phyloP scores from a whole-genome alignment of 140 eudicot species.

The Flaveria floridana region DNA sequence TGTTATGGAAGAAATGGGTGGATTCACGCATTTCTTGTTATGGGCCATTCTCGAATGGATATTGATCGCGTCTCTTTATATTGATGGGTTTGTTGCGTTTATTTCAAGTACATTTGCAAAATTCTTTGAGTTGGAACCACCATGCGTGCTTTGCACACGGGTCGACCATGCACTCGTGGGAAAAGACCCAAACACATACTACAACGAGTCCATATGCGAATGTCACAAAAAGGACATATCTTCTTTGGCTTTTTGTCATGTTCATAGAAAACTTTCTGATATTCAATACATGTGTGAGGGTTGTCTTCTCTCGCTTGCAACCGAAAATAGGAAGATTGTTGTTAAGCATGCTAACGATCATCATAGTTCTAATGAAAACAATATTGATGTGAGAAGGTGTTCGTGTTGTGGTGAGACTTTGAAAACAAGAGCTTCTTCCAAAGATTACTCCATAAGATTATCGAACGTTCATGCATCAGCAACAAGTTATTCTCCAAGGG shows the following conservation, averaged over 20 bases:
- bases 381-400: slow-evolving; percentile 39
- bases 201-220: slow-evolving; percentile 71
- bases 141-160: slow-evolving; percentile 85
- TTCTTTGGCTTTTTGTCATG: slow-evolving; percentile 79
- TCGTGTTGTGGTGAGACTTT: slow-evolving; percentile 80
- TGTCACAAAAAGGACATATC: slow-evolving; percentile 77
- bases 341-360: slow-evolving; percentile 19
- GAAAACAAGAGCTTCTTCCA: slow-evolving; percentile 38
- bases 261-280: slow-evolving; percentile 66
- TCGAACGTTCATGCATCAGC: slow-evolving; percentile 37
- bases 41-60: slow-evolving; percentile 75
- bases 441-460: slow-evolving; percentile 32
- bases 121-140: slow-evolving; percentile 56
- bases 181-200: slow-evolving; percentile 42
- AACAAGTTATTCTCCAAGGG: slow-evolving; percentile 38
- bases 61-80: slow-evolving; percentile 55
- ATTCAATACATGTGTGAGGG: slow-evolving; percentile 78
- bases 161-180: slow-evolving; percentile 60
- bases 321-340: slow-evolving; percentile 40
- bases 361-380: slow-evolving; percentile 18
- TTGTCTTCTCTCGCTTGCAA: slow-evolving; percentile 80
- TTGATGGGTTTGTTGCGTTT: slow-evolving; percentile 66
- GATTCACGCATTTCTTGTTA: slow-evolving; percentile 51
- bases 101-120: slow-evolving; percentile 55
- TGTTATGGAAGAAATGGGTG: slow-evolving; percentile 58